Conservation (phyloP, 2,329 filamentous ascomycete species). For the Botrytis deweyae region DNA sequence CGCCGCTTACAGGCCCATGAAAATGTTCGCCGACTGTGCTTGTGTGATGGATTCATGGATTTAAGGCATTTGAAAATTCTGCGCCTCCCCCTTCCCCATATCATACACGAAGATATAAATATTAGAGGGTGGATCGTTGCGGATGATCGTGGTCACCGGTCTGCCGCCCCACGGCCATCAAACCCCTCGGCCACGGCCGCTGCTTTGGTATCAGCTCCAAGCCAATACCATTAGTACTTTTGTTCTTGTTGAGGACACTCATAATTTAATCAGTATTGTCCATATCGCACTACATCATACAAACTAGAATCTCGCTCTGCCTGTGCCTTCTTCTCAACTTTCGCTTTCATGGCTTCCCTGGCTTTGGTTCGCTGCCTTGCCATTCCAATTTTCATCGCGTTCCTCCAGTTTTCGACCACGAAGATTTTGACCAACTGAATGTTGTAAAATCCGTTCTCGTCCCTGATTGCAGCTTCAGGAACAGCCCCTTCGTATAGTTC, state of each 20-base stretch:
- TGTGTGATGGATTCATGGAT: background rate
- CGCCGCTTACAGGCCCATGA: background rate
- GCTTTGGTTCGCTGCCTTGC: slow-evolving; percentile 30
- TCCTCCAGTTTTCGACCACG: slow-evolving; percentile 43
- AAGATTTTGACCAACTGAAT: slow-evolving; percentile 46
- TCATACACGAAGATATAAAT: background rate
- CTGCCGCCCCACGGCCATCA: background rate
- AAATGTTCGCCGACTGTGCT: background rate
- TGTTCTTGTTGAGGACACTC: background rate
- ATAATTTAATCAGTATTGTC: background rate
- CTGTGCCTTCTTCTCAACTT: slow-evolving; percentile 25
- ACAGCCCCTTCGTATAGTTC: slow-evolving; percentile 44
- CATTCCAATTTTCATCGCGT: slow-evolving; percentile 42
- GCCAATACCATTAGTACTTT: background rate
- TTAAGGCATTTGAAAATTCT: background rate
- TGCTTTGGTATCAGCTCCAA: background rate
- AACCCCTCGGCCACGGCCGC: background rate
- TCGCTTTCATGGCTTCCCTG: slow-evolving; percentile 27
- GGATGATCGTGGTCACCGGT: background rate
- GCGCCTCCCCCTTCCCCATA: background rate
- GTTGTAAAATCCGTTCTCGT: slow-evolving; percentile 46
- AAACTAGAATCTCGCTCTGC: background rate
- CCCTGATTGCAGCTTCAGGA: slow-evolving; percentile 36
- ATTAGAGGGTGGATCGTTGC: background rate
- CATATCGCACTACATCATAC: background rate